These are phyloP conservation scores for Plantago lanceolata DNA, from an alignment of 305 asterid genomes.

Conservation along the genomic window DNA sequence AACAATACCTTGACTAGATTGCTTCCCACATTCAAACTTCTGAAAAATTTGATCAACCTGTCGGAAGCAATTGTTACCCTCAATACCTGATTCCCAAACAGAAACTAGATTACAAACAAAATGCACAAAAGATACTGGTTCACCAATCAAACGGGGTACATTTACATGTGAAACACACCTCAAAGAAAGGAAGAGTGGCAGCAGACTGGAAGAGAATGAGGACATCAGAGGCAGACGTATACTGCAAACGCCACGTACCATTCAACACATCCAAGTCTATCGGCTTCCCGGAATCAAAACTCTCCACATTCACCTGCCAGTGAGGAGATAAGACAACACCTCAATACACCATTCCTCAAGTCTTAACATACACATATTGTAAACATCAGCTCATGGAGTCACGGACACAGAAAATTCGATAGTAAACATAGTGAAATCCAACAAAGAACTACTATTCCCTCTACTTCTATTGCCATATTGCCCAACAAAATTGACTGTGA, in stretches of 20 bases:
- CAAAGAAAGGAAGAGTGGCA: conserved; percentile 65
- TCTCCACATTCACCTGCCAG: conserved; percentile 59
- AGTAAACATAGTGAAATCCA: not conserved
- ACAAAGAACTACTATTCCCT: no score
- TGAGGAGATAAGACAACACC: not conserved
- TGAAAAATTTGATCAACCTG: conserved; percentile 80
- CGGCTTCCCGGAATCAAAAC: conserved; percentile 54
- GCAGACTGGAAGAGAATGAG: conserved; percentile 69
- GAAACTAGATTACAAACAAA: not conserved
- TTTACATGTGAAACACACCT: conserved; percentile 34
- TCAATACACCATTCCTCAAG: no score
- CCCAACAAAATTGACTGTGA: not conserved
- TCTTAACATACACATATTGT: not conserved
- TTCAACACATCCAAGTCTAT: conserved; percentile 53
- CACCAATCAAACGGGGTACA: not conserved
- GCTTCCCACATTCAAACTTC: conserved; percentile 63
- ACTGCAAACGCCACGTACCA: conserved; percentile 95
- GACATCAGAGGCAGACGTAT: conserved; percentile 84
- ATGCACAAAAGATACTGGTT: not conserved
- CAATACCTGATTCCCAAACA: not conserved
- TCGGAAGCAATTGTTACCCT: conserved; percentile 10
- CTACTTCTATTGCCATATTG: no score
- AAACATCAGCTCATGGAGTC: conserved; percentile 1
- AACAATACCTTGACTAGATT: conserved; percentile 46
- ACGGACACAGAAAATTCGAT: no score